Conservation (phyloP, 495 filamentous ascomycete genomes). For the Jackrogersella multiformis region DNA sequence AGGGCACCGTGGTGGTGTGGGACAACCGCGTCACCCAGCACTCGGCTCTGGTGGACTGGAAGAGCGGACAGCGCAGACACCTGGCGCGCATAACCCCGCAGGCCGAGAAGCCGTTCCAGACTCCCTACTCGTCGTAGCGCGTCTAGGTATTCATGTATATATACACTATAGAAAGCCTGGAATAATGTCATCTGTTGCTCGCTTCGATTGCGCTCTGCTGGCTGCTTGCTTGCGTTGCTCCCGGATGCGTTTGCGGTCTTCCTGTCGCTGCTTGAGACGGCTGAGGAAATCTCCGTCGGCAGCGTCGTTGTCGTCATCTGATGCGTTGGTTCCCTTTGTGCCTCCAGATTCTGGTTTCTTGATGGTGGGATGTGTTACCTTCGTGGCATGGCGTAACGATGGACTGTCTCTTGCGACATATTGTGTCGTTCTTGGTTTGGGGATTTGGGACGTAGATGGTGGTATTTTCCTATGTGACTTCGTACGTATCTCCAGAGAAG, state of each 20-base stretch:
- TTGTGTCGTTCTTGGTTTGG: neutral
- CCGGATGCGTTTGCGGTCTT: conserved; percentile 36
- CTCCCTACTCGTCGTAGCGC: conserved; percentile 59
- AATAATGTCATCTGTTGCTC: conserved; percentile 38
- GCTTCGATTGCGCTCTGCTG: conserved; percentile 18
- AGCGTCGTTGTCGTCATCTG: conserved; percentile 11
- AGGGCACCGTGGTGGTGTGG: conserved; percentile 86
- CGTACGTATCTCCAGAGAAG: conserved; percentile 4
- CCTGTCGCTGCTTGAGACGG: conserved; percentile 39
- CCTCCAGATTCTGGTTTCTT: neutral
- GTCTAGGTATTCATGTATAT: neutral
- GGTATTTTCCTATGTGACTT: neutral
- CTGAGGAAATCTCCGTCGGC: conserved; percentile 27
- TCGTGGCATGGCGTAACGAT: conserved; percentile 3
- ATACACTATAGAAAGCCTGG: conserved; percentile 42
- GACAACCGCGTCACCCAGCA: conserved; percentile 86
- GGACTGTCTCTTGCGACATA: conserved; percentile 5
- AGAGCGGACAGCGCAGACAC: conserved; percentile 79
- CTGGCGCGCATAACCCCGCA: conserved; percentile 86
- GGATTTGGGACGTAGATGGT: neutral
- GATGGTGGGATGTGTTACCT: neutral
- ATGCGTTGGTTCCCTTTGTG: conserved; percentile 6
- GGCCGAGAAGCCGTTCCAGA: conserved; percentile 79
- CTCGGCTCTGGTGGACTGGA: conserved; percentile 82
- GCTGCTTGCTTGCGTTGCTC: conserved; percentile 35